phyloP scores from a whole-genome alignment of 208 protist genomes.

The Trypanosoma boissoni region DNA sequence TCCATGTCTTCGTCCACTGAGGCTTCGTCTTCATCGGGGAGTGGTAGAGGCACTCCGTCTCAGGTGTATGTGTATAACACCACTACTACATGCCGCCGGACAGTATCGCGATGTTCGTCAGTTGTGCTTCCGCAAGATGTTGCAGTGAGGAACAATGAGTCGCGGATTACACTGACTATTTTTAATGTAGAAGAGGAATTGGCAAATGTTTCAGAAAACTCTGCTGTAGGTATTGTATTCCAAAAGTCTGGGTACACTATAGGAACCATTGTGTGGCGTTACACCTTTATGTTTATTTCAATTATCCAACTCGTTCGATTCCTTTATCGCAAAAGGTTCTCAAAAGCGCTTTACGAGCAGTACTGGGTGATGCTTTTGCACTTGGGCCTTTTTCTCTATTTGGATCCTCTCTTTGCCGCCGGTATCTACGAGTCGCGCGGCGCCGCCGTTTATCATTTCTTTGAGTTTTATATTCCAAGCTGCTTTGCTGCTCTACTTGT shows the following conservation, averaged over 20 bases:
- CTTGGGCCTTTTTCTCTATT: constrained; percentile 49
- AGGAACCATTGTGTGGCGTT: constrained; percentile 58
- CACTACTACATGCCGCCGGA: constrained; percentile 44
- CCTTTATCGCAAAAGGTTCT: constrained; percentile 33
- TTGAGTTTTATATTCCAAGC: constrained; percentile 74
- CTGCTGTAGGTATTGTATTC: constrained; percentile 61
- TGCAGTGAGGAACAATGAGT: constrained; percentile 37
- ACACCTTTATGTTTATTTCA: constrained; percentile 48
- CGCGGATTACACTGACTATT: constrained; percentile 51
- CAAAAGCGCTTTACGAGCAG: constrained; percentile 51
- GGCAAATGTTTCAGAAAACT: constrained; percentile 31
- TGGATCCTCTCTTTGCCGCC: constrained; percentile 60
- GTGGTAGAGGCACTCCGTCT: constrained; percentile 1
- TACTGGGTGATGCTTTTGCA: constrained; percentile 51
- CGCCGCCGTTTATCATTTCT: constrained; percentile 22
- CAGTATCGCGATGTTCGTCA: constrained; percentile 41
- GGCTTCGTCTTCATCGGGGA: too few species aligned
- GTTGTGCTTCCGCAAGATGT: constrained; percentile 58
- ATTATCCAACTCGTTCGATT: constrained; percentile 48
- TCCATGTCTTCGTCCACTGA: neutral
- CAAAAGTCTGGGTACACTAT: constrained; percentile 65
- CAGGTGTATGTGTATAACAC: constrained; percentile 39
- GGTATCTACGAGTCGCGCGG: constrained; percentile 36
- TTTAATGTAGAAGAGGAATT: constrained; percentile 56
- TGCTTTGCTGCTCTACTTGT: constrained; percentile 63